Evolutionary conservation across 768 basidiomycete species (phyloP).

Genomic region (Suillus subluteus): DNA sequence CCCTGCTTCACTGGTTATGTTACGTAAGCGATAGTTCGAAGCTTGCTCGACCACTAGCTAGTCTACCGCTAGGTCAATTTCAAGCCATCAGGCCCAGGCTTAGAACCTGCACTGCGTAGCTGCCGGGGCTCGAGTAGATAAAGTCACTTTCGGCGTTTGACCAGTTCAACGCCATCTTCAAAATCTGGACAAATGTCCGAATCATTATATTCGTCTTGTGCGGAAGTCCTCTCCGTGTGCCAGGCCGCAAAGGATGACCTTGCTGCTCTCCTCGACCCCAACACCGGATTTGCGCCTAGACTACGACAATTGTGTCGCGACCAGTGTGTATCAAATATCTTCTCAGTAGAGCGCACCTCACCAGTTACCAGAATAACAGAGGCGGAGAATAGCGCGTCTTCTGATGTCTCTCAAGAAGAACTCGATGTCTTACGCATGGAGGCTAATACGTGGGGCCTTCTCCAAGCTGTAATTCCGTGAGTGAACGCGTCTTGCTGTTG

Average conservation of each 20-base stretch:
- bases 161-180: neutral
- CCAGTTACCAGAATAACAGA: slow-evolving; percentile 51
- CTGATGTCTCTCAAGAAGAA: slow-evolving; percentile 49
- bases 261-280: slow-evolving; percentile 62
- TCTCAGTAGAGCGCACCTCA: neutral
- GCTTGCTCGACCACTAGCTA: too few relatives aligned
- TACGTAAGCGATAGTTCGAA: too few relatives aligned
- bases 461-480: slow-evolving; percentile 79
- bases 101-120: neutral
- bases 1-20: too few relatives aligned
- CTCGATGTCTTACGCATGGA: slow-evolving; percentile 71
- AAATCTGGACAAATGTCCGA: slow-evolving; percentile 28
- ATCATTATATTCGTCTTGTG: slow-evolving; percentile 63
- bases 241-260: slow-evolving; percentile 62
- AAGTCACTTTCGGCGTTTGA: neutral
- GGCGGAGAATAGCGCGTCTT: slow-evolving; percentile 45
- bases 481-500: slow-evolving; percentile 31
- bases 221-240: slow-evolving; percentile 64
- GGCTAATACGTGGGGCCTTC: slow-evolving; percentile 78
- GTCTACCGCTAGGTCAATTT: neutral
- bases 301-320: slow-evolving; percentile 55
- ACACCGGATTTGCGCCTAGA: slow-evolving; percentile 71
- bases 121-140: neutral
- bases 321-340: slow-evolving; percentile 47
- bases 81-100: neutral